Evolutionary conservation across 768 basidiomycete genomes (phyloP), one percentile per base, ranked within the genome.

Genomic region (Lyophyllum decastes): DNA sequence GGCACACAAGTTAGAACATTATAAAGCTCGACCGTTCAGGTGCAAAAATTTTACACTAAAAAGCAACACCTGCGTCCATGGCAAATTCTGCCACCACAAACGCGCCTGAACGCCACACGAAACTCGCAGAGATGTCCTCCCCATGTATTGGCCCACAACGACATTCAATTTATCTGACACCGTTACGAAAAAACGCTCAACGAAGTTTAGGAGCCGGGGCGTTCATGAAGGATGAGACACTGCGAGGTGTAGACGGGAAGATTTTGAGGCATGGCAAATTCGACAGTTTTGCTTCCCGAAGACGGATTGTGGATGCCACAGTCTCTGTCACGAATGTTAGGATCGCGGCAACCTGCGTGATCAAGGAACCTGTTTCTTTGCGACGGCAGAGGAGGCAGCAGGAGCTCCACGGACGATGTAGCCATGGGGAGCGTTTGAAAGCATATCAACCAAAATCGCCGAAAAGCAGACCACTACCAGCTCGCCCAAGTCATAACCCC

Each of bases 71-170:
- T 12, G 11, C 41, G 25, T 11, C 47, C 17, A 54, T 38, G 19
- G 34, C 57, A 43, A 61, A 62, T 24, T 57, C 62, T 25, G 60
- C 63, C 26, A 58, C 66, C 54, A 61, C 67, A 30, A 56, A 50
- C 44, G 61, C 50, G 21, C 57, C 65, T 48, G 52, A 60, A 9
- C 53, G 25, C 24, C 35, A 19, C 12, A 44, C 49, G 52, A 49
- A 11, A 50, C 27, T 38, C 24, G 17, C 34, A 26, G 30, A n/a
- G 11, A 19, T 30, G 8, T 17, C 17, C 33, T 34, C 34, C 14
- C 17, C 27, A 2, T 21, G 27, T 24, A 34, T 12, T 38, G 22
- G 8, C 11, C n/a, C 24, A 44, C 38, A 24, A 33, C 26, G 16
- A n/a, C 25, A 38, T 45, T 25, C 19, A 14, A 12, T 25, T 33